Conservation (phyloP, 1,139 yeast genomes). For the Yamadazyma atlantica region DNA sequence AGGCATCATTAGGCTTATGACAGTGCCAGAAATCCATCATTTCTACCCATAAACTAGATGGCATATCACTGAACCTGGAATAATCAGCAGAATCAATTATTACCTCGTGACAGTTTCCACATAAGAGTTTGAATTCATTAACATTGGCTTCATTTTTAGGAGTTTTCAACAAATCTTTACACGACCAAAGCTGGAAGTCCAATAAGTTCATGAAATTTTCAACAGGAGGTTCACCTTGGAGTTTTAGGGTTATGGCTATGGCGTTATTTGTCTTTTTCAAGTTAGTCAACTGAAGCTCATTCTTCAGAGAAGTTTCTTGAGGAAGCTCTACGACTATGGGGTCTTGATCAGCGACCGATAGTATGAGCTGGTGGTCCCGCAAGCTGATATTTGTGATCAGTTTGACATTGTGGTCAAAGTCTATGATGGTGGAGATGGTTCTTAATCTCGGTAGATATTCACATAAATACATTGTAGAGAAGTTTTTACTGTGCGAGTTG, state of each 20-base stretch:
- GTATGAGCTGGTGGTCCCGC: slow-evolving; percentile 1
- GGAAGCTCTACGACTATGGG: neutral
- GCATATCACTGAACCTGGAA: slow-evolving; percentile 59
- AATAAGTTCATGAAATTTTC: slow-evolving; percentile 22
- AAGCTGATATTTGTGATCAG: slow-evolving; percentile 2
- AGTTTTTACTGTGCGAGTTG: too few species aligned
- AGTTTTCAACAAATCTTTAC: slow-evolving; percentile 35
- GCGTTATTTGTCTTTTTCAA: slow-evolving; percentile 9
- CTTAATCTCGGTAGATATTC: slow-evolving; percentile 42
- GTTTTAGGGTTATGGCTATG: slow-evolving; percentile 11
- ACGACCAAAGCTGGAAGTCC: slow-evolving; percentile 38
- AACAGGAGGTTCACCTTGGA: slow-evolving; percentile 7
- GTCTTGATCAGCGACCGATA: too few species aligned
- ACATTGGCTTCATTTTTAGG: slow-evolving; percentile 21
- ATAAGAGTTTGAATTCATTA: slow-evolving; percentile 34
- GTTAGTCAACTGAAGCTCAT: slow-evolving; percentile 6
- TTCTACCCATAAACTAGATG: slow-evolving; percentile 92
- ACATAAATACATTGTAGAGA: slow-evolving; percentile 38
- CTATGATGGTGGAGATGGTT: slow-evolving; percentile 29
- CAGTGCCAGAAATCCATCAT: slow-evolving; percentile 99
- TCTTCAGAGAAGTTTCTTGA: slow-evolving; percentile 4
- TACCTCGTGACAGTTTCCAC: slow-evolving; percentile 27
- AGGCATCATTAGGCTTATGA: slow-evolving; percentile 68
- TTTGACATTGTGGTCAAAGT: slow-evolving; percentile 16
- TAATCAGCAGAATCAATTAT: slow-evolving; percentile 31